phyloP scores from a whole-genome alignment of 805 yeast species.

The Yamadazyma akitaensis region DNA sequence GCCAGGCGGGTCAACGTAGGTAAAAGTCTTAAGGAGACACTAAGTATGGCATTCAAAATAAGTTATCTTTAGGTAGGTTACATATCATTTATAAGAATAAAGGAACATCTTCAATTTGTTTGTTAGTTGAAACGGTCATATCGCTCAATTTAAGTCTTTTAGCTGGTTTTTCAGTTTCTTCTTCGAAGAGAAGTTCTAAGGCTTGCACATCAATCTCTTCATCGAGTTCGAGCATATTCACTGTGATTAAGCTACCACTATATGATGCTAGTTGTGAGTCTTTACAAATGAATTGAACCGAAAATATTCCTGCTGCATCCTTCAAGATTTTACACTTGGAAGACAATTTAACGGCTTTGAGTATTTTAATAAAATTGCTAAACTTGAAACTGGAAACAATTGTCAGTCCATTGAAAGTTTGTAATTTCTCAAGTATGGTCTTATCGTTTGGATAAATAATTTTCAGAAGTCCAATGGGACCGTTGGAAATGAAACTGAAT shows the following conservation, averaged over 20 bases:
- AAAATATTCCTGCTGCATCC: slow-evolving; percentile 33
- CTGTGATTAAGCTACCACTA: slow-evolving; percentile 37
- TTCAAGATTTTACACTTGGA: slow-evolving; percentile 38
- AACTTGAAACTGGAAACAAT: slow-evolving; percentile 31
- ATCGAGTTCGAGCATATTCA: slow-evolving; percentile 35
- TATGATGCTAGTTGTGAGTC: slow-evolving; percentile 24
- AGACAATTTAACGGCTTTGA: slow-evolving; percentile 36
- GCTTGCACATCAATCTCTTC: slow-evolving; percentile 7
- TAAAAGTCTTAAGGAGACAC: slow-evolving; percentile 32
- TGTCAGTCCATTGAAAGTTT: slow-evolving; percentile 24
- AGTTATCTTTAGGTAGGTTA: slow-evolving; percentile 28
- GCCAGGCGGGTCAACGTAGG: slow-evolving; percentile 24
- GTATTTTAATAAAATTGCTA: slow-evolving; percentile 29
- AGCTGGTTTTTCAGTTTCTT: not conserved
- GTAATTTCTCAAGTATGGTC: slow-evolving; percentile 59
- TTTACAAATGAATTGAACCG: slow-evolving; percentile 38
- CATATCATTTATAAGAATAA: slow-evolving; percentile 10
- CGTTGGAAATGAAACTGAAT: slow-evolving; percentile 59
- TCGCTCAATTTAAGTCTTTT: slow-evolving; percentile 5
- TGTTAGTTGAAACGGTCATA: not conserved
- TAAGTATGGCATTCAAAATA: slow-evolving; percentile 44
- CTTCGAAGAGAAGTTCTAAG: slow-evolving; percentile 8
- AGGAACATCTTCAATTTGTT: slow-evolving; percentile 11
- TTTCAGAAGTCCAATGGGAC: slow-evolving; percentile 72
- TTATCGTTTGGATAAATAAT: slow-evolving; percentile 62